A percentile compares a stretch with the other conserved stretches of the same genome.
Evolutionary conservation across 805 yeast genomes (phyloP).

Genomic region (Candida railenensis): DNA sequence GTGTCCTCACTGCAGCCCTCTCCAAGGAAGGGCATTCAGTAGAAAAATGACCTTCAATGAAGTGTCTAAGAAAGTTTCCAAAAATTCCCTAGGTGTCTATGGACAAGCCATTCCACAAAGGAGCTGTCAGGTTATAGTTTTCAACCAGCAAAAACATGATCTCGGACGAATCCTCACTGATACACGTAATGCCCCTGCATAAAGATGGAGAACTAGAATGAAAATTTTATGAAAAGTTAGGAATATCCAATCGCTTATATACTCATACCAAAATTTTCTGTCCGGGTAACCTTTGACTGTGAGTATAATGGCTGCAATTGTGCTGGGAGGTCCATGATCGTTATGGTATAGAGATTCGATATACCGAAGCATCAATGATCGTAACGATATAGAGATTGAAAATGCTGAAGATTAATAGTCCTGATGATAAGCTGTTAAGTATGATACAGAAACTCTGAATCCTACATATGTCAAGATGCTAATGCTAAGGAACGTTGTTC

Average conservation of each 20-base stretch:
- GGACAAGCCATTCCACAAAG: constrained; percentile 49
- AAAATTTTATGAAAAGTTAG: constrained; percentile 1
- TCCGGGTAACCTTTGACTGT: constrained; percentile 8
- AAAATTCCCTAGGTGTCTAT: constrained; percentile 67
- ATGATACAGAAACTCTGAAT: no score
- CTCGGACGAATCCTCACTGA: constrained; percentile 99
- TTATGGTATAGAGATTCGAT: not conserved
- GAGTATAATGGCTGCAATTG: not conserved
- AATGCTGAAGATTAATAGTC: no score
- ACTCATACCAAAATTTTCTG: not conserved
- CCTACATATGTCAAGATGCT: no score
- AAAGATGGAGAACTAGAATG: constrained; percentile 66
- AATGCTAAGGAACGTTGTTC: no score
- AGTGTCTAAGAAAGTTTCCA: constrained; percentile 46
- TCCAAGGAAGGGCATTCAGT: constrained; percentile 24
- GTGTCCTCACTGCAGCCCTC: constrained; percentile 23
- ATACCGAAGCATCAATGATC: no score
- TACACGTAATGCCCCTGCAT: constrained; percentile 99
- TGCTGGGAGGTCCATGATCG: not conserved
- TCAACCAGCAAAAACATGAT: constrained; percentile 99
- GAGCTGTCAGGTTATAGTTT: constrained; percentile 96
- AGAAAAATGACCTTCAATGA: constrained; percentile 30
- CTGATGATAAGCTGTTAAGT: no score
- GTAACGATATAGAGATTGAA: no score
- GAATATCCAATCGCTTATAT: constrained; percentile 2